Evolutionary conservation across 2,329 filamentous ascomycete genomes (phyloP).

Genomic region (Monosporascus sp.): DNA sequence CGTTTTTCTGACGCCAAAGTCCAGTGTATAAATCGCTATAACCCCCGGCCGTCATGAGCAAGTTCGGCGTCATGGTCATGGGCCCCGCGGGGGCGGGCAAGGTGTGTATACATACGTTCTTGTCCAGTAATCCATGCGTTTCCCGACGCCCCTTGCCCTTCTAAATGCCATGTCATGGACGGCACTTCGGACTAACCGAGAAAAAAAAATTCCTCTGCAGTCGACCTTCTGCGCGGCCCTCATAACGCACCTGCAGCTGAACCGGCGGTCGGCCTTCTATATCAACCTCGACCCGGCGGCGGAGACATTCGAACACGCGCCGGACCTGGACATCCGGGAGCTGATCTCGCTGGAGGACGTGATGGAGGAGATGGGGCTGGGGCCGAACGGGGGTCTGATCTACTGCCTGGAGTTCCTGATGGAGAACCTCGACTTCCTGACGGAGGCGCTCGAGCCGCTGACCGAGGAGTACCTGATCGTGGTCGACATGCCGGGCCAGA

Average conservation of each 20-base stretch:
- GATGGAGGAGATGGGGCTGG: constrained; percentile 65
- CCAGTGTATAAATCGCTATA: background rate
- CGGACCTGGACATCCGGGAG: constrained; percentile 80
- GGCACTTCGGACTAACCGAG: too few relatives aligned
- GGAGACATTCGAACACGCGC: constrained; percentile 84
- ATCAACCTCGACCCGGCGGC: constrained; percentile 97
- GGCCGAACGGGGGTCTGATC: constrained; percentile 70
- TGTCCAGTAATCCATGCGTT: background rate
- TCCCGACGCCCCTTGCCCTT: background rate
- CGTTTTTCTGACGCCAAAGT: background rate
- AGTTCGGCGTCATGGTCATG: constrained; percentile 93
- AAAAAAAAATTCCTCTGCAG: constrained; percentile 32
- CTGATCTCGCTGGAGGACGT: constrained; percentile 82
- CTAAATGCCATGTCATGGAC: constrained; percentile 1
- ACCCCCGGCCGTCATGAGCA: constrained; percentile 61
- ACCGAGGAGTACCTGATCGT: constrained; percentile 96
- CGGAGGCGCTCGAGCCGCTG: constrained; percentile 64
- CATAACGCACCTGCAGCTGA: constrained; percentile 87
- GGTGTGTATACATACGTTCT: constrained; percentile 38
- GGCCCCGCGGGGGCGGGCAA: constrained; percentile 94
- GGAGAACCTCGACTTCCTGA: constrained; percentile 70
- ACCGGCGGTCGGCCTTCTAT: constrained; percentile 92
- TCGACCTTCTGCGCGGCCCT: constrained; percentile 93
- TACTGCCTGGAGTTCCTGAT: constrained; percentile 70
- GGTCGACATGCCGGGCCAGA: constrained; percentile 98